Percentiles rank a stretch among this genome's conserved stretches.
Conservation (phyloP, 768 basidiomycete genomes). For the Naematelia encephala region DNA sequence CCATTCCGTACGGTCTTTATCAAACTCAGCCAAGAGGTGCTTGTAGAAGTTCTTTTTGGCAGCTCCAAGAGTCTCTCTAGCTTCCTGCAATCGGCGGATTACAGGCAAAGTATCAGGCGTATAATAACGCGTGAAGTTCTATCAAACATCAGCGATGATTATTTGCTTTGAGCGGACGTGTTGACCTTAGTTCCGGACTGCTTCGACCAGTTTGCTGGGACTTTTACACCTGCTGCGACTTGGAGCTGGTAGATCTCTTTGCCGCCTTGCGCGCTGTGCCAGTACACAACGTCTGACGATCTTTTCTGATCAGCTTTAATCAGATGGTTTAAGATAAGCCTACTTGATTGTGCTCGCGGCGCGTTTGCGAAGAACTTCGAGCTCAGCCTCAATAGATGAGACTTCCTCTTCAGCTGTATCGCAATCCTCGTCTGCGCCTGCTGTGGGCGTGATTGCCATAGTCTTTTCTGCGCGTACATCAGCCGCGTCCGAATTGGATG, state of each 20-base stretch:
- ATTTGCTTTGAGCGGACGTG: not conserved
- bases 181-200: slow-evolving; percentile 72
- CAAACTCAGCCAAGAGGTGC: slow-evolving; percentile 47
- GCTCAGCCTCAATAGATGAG: slow-evolving; percentile 62
- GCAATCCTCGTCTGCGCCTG: slow-evolving; percentile 82
- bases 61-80: slow-evolving; percentile 76
- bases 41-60: slow-evolving; percentile 76
- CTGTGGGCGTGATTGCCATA: slow-evolving; percentile 66
- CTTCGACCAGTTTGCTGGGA: slow-evolving; percentile 84
- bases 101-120: slow-evolving; percentile 68
- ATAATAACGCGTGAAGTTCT: slow-evolving; percentile 74
- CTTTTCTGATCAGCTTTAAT: slow-evolving; percentile 50
- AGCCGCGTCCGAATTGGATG: not conserved
- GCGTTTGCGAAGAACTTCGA: slow-evolving; percentile 61
- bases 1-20: slow-evolving; percentile 47
- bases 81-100: slow-evolving; percentile 84
- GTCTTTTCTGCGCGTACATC: slow-evolving; percentile 16
- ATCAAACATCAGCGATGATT: not conserved
- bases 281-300: slow-evolving; percentile 56
- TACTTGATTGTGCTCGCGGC: not conserved
- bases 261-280: slow-evolving; percentile 77
- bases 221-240: slow-evolving; percentile 60
- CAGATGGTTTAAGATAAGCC: not conserved
- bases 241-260: slow-evolving; percentile 95
- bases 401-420: slow-evolving; percentile 75